phyloP scores from a whole-genome alignment of 441 rosid species.

The Cnidoscolus chayamansa region DNA sequence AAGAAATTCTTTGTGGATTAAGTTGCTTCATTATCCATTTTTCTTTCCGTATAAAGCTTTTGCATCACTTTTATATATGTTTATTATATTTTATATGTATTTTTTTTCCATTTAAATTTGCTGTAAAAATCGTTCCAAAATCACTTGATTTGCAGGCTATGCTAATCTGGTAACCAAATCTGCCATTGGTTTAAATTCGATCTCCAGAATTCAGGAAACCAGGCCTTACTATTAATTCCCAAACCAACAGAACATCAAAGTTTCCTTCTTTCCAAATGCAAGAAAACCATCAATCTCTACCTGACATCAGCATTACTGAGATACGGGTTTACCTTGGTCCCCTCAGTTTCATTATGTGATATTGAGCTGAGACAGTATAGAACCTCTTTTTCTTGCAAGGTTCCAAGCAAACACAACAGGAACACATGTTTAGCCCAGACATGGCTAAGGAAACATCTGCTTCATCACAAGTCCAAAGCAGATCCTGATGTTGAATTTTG shows the following conservation, averaged over 20 bases:
- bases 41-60: background rate
- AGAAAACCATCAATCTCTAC: background rate
- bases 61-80: too few species aligned
- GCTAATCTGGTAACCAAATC: too few species aligned
- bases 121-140: background rate
- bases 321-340: background rate
- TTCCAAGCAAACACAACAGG: background rate
- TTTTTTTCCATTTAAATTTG: background rate
- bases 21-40: background rate
- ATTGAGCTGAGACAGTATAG: background rate
- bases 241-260: background rate
- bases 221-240: background rate
- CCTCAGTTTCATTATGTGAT: background rate
- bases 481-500: background rate
- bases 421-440: conserved; percentile 12
- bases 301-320: background rate
- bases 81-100: too few species aligned
- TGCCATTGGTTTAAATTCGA: too few species aligned
- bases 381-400: background rate
- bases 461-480: background rate
- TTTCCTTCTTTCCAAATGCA: background rate
- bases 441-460: background rate
- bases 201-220: too few species aligned
- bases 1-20: conserved; percentile 2
- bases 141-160: too few species aligned